Percentiles rank a stretch among this genome's conserved stretches.
Conservation (phyloP, 2,329 filamentous ascomycete genomes). For the Fusarium sp. region DNA sequence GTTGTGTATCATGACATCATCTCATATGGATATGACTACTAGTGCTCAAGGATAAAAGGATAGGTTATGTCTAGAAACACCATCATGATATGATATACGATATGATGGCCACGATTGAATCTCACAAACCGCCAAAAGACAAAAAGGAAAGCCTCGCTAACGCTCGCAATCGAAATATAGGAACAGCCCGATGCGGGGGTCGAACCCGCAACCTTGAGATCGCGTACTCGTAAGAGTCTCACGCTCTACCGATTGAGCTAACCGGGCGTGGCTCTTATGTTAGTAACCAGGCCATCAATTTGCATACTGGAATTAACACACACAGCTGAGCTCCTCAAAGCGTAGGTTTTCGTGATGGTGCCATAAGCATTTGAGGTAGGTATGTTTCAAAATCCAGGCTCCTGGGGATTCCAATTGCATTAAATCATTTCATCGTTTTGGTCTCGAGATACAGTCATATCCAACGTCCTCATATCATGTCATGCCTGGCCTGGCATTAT, state of each 20-base stretch:
- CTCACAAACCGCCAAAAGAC: constrained; percentile 14
- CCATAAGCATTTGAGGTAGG: background rate
- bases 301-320: fast-evolving
- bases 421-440: constrained; percentile 10
- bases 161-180: constrained; percentile 50
- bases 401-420: background rate
- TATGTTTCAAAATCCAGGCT: background rate
- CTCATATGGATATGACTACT: no score
- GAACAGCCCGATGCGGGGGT: constrained; percentile 60
- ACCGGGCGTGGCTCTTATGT: constrained; percentile 52
- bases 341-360: fast-evolving
- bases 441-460: constrained; percentile 45
- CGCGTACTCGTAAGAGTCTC: constrained; percentile 69
- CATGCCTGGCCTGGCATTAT: constrained; percentile 24
- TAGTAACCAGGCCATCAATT: background rate
- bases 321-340: fast-evolving
- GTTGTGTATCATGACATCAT: background rate
- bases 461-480: constrained; percentile 20
- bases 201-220: constrained; percentile 71
- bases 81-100: background rate
- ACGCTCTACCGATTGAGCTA: constrained; percentile 69
- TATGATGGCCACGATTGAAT: background rate
- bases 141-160: constrained; percentile 40
- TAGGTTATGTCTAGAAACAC: no score
- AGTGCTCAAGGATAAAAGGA: background rate